A percentile compares a stretch with the other conserved stretches of the same genome.
Evolutionary conservation across 208 protist species (phyloP).

Genomic region (Wallacemonas sp.): DNA sequence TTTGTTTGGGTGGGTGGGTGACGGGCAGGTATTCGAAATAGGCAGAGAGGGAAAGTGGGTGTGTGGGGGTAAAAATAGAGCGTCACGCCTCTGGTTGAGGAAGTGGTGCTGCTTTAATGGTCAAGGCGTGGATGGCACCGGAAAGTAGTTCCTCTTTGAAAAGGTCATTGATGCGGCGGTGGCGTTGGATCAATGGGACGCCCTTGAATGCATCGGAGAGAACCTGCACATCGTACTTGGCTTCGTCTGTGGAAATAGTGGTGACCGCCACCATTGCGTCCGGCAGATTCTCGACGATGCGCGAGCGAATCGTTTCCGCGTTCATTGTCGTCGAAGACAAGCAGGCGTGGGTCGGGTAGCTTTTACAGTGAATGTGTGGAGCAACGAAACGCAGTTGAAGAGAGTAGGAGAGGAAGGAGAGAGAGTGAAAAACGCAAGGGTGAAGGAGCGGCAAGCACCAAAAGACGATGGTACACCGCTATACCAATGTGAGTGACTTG

Average conservation of each 20-base stretch:
- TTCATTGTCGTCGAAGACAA: background rate
- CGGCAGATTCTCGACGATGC: conserved; percentile 26
- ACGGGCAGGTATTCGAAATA: background rate
- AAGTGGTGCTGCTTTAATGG: conserved; percentile 54
- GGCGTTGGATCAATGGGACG: conserved; percentile 57
- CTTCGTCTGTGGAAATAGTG: conserved; percentile 40
- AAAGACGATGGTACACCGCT: no score
- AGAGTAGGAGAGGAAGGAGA: no score
- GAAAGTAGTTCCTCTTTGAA: conserved; percentile 70
- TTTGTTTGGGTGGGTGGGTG: background rate
- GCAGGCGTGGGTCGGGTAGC: no score
- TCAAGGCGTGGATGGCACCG: conserved; percentile 71
- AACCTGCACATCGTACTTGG: conserved; percentile 67
- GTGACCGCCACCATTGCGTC: conserved; percentile 31
- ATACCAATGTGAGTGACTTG: no score
- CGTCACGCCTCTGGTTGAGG: background rate
- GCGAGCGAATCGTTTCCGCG: conserved; percentile 19
- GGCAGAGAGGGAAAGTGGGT: background rate
- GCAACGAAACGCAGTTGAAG: no score
- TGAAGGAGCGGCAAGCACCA: no score
- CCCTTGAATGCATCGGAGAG: conserved; percentile 47
- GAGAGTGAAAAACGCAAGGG: no score
- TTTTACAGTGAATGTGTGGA: no score
- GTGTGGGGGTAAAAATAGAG: background rate
- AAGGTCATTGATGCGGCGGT: conserved; percentile 69